Base-by-base conservation (phyloP, 2,329 filamentous ascomycete genomes). In the Monascus ruber region DNA sequence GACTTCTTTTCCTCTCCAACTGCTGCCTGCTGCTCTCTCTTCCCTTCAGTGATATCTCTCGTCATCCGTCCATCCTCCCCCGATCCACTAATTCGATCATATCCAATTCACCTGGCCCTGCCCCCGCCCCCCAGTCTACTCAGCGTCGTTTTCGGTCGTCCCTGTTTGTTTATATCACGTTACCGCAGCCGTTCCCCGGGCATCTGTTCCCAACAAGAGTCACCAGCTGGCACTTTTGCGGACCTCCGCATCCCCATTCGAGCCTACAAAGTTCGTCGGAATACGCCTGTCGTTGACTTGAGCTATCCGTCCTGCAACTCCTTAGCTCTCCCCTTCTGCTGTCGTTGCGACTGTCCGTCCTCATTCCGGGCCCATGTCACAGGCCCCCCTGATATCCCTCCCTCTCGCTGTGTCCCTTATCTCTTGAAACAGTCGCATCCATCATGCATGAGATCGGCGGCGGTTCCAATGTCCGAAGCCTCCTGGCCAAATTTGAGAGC, bases 401-500 rank as follows among this genome's bases (percentile, higher is more conserved):
- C 25, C 33, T 26, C 34, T 17, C 17, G 28, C 11, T 17, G 7
- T 29, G n/a, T 33, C 27, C 28, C 31, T 29, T 10, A 29, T 29
- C 28, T 10, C 28, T 10, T 29, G 10, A 10, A 29, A 10, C 28
- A 29, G 10, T 6, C 28, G 28, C 10, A 37, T 24, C 41, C 38
- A 37, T 41, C 39, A 51, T 50, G 46, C 38, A 43, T 26, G 49
- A 52, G 26, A 47, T 43, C 33, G 48, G 44, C 25, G 48, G 42
- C 35, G 51, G 58, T 36, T 56, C 55, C 24, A 78, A 75, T 55
- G 81, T 85, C 55, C 80, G 73, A 66, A 84, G 83, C 65, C 76
- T 88, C 49, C 73, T 81, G 52, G 83, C 83, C 55, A 85, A 84
- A 73, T 87, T 87, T 60, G 83, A 88, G 70, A 77, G 78, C 58